Evolutionary conservation across 1,284 basidiomycete genomes (phyloP).

Genomic region (Cutaneotrichosporon cutaneum): DNA sequence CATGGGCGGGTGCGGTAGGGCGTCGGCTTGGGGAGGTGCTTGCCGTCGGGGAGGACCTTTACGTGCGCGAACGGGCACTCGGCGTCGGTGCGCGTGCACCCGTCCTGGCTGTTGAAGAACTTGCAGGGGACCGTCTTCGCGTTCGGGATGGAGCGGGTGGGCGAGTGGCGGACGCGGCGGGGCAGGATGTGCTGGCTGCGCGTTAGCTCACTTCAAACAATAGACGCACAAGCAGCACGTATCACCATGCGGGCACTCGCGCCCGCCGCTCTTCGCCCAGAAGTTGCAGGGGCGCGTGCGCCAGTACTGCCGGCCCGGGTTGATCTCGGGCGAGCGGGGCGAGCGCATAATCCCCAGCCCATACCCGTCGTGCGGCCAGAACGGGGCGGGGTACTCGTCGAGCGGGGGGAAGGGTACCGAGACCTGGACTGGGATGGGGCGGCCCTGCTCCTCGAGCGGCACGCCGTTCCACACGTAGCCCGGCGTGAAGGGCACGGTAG

Average conservation of each 20-base stretch:
- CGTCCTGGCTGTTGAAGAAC: slow-evolving; percentile 48
- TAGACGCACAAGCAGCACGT: slow-evolving; percentile 47
- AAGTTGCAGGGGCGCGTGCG: slow-evolving; percentile 42
- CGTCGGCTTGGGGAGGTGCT: slow-evolving; percentile 32
- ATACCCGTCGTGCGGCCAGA: slow-evolving; percentile 23
- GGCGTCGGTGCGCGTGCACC: slow-evolving; percentile 40
- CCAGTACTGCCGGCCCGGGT: slow-evolving; percentile 21
- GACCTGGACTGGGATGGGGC: neutral
- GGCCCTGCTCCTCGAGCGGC: neutral
- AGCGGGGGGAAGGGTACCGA: neutral
- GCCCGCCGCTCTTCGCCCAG: slow-evolving; percentile 32
- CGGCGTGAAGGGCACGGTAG: neutral
- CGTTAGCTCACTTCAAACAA: slow-evolving; percentile 2
- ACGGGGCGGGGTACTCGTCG: neutral
- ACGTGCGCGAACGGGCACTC: slow-evolving; percentile 46
- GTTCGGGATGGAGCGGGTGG: neutral
- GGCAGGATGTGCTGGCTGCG: slow-evolving; percentile 28
- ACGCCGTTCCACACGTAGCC: neutral
- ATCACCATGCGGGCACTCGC: slow-evolving; percentile 46
- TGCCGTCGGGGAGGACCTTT: slow-evolving; percentile 37
- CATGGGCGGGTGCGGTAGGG: slow-evolving; percentile 49
- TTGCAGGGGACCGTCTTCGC: slow-evolving; percentile 38
- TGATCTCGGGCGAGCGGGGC: neutral
- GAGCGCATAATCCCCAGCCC: slow-evolving; percentile 20
- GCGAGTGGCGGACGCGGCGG: neutral